A percentile compares a stretch with the other conserved stretches of the same genome.
phyloP scores from a whole-genome alignment of 1,284 basidiomycete genomes.

The Marasmius fiardii region DNA sequence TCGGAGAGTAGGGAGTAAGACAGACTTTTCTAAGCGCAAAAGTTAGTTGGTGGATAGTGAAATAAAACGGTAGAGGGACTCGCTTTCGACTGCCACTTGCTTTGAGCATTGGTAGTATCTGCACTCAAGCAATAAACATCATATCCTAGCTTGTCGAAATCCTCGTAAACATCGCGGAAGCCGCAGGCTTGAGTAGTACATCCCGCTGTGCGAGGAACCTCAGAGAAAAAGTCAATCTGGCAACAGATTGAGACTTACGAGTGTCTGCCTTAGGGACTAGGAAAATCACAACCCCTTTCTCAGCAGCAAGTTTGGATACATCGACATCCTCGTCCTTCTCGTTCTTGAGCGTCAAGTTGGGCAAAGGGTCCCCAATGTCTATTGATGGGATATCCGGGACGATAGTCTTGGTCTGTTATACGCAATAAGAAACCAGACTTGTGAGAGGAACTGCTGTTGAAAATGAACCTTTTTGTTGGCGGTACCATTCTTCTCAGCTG shows the following conservation, averaged over 20 bases:
- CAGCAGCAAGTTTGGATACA: constrained; percentile 53
- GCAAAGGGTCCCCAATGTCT: constrained; percentile 76
- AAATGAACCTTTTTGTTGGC: constrained; percentile 26
- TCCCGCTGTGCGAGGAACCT: constrained; percentile 50
- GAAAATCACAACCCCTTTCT: constrained; percentile 82
- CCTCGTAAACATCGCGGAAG: constrained; percentile 78
- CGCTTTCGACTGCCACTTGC: constrained; percentile 83
- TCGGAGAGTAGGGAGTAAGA: constrained; percentile 88
- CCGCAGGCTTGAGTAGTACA: constrained; percentile 90
- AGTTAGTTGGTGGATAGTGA: not conserved
- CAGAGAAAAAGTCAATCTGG: not conserved
- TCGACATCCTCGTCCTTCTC: constrained; percentile 74
- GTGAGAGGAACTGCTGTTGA: not conserved
- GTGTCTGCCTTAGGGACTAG: constrained; percentile 84
- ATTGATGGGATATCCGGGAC: constrained; percentile 37
- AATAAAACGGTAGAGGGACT: constrained; percentile 15
- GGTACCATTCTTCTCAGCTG: constrained; percentile 21
- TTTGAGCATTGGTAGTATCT: constrained; percentile 76
- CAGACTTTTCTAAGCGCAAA: constrained; percentile 62
- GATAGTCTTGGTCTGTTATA: constrained; percentile 25
- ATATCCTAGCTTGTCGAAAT: constrained; percentile 70
- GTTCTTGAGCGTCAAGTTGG: constrained; percentile 73
- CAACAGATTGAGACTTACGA: constrained; percentile 42
- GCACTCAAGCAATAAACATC: constrained; percentile 85
- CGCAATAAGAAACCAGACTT: constrained; percentile 3